Evolutionary conservation across 106 monocot species (phyloP).

Genomic region (Allium fistulosum): DNA sequence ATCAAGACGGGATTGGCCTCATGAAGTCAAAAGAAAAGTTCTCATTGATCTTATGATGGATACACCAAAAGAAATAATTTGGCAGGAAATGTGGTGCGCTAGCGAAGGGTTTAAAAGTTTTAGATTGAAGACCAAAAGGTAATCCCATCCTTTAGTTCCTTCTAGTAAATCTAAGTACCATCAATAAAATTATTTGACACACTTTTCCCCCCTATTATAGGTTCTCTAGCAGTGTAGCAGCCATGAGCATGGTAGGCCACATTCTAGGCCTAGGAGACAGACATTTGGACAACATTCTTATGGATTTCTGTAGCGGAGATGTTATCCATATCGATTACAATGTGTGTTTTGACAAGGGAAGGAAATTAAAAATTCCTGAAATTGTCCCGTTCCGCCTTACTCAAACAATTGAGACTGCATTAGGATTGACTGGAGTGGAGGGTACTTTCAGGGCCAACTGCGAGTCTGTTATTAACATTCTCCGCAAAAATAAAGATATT

Average conservation of each 20-base stretch:
- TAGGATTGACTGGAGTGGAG: slow-evolving; percentile 87
- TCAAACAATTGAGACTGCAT: slow-evolving; percentile 88
- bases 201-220: slow-evolving; percentile 23
- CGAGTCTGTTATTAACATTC: slow-evolving; percentile 55
- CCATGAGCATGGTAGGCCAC: slow-evolving; percentile 96
- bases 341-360: slow-evolving; percentile 95
- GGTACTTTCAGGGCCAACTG: slow-evolving; percentile 82
- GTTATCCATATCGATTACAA: slow-evolving; percentile 99
- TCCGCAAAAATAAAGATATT: slow-evolving; percentile 86
- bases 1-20: slow-evolving; percentile 98
- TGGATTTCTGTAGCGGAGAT: slow-evolving; percentile 82
- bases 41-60: slow-evolving; percentile 95
- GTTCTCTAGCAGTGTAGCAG: slow-evolving; percentile 86
- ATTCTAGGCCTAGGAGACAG: slow-evolving; percentile 94
- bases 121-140: slow-evolving; percentile 79
- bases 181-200: slow-evolving; percentile 4
- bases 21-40: slow-evolving; percentile 97
- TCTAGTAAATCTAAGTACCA: not conserved
- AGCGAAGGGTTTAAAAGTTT: slow-evolving; percentile 93
- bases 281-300: slow-evolving; percentile 96
- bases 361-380: slow-evolving; percentile 88
- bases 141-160: not conserved
- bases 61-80: slow-evolving; percentile 82
- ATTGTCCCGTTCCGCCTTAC: slow-evolving; percentile 99
- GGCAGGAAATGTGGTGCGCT: slow-evolving; percentile 94